A percentile compares a stretch with the other conserved stretches of the same genome.
Conservation (phyloP, 768 basidiomycete genomes). For the Rubroboletus satanas region DNA sequence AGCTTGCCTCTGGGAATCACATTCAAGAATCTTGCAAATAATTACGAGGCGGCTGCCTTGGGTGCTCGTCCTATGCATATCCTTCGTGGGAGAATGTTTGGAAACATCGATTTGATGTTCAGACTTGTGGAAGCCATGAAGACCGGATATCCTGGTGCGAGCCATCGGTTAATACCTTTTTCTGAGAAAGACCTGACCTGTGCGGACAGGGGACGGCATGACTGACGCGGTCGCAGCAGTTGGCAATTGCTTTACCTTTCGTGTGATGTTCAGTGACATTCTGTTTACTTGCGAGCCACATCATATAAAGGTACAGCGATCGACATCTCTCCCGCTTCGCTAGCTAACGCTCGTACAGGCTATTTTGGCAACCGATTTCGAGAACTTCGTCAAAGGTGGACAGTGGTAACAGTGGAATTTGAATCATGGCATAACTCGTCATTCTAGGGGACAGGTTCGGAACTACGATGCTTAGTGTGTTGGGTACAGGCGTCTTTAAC, state of each 20-base stretch:
- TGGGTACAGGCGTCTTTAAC: constrained; percentile 68
- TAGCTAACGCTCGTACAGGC: constrained; percentile 16
- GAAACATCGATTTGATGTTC: constrained; percentile 44
- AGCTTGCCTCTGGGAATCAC: constrained; percentile 34
- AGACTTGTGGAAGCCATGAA: constrained; percentile 34
- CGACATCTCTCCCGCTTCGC: not conserved
- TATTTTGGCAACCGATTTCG: constrained; percentile 55
- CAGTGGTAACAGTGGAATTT: not conserved
- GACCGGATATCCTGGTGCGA: constrained; percentile 49
- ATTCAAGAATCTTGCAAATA: constrained; percentile 28
- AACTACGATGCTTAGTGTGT: constrained; percentile 41
- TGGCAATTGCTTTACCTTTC: constrained; percentile 46
- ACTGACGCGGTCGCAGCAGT: constrained; percentile 29
- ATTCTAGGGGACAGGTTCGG: constrained; percentile 35
- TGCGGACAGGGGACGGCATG: constrained; percentile 41
- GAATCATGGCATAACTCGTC: not conserved
- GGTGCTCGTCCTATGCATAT: constrained; percentile 45
- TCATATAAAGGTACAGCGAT: constrained; percentile 42
- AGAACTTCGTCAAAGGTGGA: constrained; percentile 56
- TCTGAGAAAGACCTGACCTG: not conserved
- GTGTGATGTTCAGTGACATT: constrained; percentile 42
- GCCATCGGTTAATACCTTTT: not conserved
- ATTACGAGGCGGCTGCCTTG: constrained; percentile 37
- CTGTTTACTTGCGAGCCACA: constrained; percentile 50
- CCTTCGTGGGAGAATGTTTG: constrained; percentile 37